Evolutionary conservation across 768 basidiomycete genomes (phyloP), one percentile per base, ranked within the genome.

Genomic region (Phanerodontia chrysosporium): DNA sequence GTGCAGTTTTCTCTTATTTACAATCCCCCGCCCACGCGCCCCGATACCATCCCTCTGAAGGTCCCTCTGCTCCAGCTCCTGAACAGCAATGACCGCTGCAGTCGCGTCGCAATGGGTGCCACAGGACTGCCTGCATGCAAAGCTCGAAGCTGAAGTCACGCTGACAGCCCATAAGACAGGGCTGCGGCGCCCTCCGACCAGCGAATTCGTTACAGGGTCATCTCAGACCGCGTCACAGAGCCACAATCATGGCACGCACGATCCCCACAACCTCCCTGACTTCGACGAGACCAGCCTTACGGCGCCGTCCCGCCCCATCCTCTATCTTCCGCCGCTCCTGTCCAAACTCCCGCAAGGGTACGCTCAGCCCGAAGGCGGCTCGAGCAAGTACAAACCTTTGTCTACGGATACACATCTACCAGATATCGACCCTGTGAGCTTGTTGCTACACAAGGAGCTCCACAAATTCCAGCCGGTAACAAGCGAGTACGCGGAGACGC

Each of bases 291-390:
- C 75, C 29, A 68, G 69, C 45, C 49, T 63, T 10, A 48, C 45
- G 8, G 28, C 70, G 68, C n/a, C 79, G 72, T 25, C 62, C 70
- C 25, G 65, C 2, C 82, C 85, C 4, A 77, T 93, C 45, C 75
- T 95, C 25, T 95, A 93, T 70, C 83, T 94, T 21, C 94, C 92
- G 2, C 94, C 92, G 2, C 78, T 94, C 16, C 78, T 95, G 21
- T 94, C 92, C 1, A 88, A 86, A 25, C 78, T 92, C 0, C 90
- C 89, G 10, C 70, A 73, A 25, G 71, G 72, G 30, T 60, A 80
- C 36, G 65, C 73, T 6, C 22, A 63, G 65, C 60, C 68, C 1
- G 7, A 6, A 4, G 55, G 32, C 21, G 44, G 6, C 14, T 42
- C 45, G 1, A 46, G 27, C 58, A 24, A 42, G 32, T 52, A 58